Percentiles rank a stretch among this genome's conserved stretches.
These are phyloP conservation scores for Suillus bovinus DNA, from an alignment of 768 basidiomycete species.

Conservation along the genomic window DNA sequence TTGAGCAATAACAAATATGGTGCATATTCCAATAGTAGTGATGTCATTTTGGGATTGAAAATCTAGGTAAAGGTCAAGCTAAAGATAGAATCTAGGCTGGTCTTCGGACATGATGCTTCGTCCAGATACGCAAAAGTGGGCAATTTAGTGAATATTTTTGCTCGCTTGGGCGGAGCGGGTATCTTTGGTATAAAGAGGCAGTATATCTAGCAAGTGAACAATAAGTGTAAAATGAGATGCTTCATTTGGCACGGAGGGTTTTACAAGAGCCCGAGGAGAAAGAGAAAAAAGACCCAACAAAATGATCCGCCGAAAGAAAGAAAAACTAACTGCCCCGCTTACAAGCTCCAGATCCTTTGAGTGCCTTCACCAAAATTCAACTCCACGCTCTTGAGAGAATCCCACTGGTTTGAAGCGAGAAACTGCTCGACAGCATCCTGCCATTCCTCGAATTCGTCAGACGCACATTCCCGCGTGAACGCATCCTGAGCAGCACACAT, in stretches of 20 bases:
- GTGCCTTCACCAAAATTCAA: conserved; percentile 21
- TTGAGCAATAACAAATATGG: background rate
- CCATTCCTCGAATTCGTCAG: conserved; percentile 35
- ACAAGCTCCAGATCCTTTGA: conserved; percentile 25
- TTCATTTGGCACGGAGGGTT: background rate
- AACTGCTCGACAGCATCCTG: conserved; percentile 21
- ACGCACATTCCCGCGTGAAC: conserved; percentile 29
- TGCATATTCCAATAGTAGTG: background rate
- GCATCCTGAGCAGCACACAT: conserved; percentile 17
- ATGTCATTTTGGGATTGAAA: background rate
- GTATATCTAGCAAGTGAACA: conserved; percentile 3
- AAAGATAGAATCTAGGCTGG: background rate
- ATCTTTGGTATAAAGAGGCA: background rate
- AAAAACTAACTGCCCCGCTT: background rate
- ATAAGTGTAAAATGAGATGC: conserved; percentile 5
- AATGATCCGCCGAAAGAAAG: background rate
- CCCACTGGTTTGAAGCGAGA: conserved; percentile 20
- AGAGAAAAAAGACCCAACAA: background rate
- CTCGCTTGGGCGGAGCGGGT: conserved; percentile 1
- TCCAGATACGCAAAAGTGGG: background rate
- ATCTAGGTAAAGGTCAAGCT: background rate
- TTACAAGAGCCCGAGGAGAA: background rate
- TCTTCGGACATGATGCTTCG: background rate
- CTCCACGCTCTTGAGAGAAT: conserved; percentile 16
- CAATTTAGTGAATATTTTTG: background rate